phyloP scores from a whole-genome alignment of 306 rosid species.

The Corylus avellana region DNA sequence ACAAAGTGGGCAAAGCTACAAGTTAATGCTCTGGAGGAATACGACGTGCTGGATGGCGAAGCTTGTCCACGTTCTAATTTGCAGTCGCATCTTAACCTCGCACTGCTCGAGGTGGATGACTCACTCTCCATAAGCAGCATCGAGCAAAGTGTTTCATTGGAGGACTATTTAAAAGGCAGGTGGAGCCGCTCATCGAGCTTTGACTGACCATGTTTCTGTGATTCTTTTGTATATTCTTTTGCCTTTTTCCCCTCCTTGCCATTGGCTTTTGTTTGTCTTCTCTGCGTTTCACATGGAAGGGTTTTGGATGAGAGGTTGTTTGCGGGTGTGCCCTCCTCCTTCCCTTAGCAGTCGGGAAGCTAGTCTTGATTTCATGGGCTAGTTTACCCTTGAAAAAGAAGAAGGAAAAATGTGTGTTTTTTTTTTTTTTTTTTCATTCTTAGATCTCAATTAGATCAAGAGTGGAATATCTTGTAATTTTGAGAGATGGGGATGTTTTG shows the following conservation, averaged over 20 bases:
- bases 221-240: slow-evolving; percentile 47
- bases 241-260: slow-evolving; percentile 20
- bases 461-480: slow-evolving; percentile 18
- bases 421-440: slow-evolving; percentile 15
- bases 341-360: slow-evolving; percentile 46
- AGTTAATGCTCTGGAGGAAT: slow-evolving; percentile 47
- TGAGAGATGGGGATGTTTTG: slow-evolving; percentile 40
- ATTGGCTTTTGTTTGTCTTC: slow-evolving; percentile 12
- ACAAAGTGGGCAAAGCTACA: slow-evolving; percentile 82
- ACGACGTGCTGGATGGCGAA: slow-evolving; percentile 55
- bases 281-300: slow-evolving; percentile 36
- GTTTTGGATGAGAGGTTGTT: slow-evolving; percentile 95
- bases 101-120: slow-evolving; percentile 92
- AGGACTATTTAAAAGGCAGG: slow-evolving; percentile 84
- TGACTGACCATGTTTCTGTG: slow-evolving; percentile 55
- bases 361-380: slow-evolving; percentile 28
- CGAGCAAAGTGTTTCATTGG: slow-evolving; percentile 71
- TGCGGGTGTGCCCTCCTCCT: slow-evolving; percentile 86
- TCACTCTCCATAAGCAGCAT: slow-evolving; percentile 84
- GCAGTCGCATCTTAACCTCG: slow-evolving; percentile 86
- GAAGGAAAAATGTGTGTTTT: slow-evolving; percentile 11
- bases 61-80: slow-evolving; percentile 63
- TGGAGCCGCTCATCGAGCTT: slow-evolving; percentile 97
- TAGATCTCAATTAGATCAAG: slow-evolving; percentile 41
- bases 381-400: slow-evolving; percentile 19